Percentiles rank a stretch among this genome's conserved stretches.
Evolutionary conservation across 495 filamentous ascomycete species (phyloP).

Genomic region (Xanthoparmelia taractica): DNA sequence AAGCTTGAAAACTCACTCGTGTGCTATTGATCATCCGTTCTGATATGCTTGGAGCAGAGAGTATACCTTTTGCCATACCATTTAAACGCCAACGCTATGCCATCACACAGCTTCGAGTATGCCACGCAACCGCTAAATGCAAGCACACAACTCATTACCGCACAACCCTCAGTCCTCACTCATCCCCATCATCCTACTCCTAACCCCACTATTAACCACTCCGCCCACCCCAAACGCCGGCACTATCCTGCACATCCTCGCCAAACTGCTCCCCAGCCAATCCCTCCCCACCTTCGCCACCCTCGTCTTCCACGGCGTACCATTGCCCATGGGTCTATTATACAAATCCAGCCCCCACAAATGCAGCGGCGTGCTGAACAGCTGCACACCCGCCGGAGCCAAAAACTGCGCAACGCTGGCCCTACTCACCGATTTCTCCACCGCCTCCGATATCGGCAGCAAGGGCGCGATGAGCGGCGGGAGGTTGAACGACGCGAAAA

Average conservation of each 20-base stretch:
- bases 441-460: slow-evolving; percentile 34
- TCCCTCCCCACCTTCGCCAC: slow-evolving; percentile 60
- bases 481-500: slow-evolving; percentile 91
- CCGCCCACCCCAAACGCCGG: slow-evolving; percentile 92
- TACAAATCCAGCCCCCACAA: slow-evolving; percentile 83
- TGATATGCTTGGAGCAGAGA: background rate
- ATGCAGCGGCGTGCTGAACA: slow-evolving; percentile 80
- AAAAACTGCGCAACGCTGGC: slow-evolving; percentile 68
- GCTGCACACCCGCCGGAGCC: slow-evolving; percentile 72
- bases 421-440: slow-evolving; percentile 46
- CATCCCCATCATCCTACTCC: slow-evolving; percentile 49
- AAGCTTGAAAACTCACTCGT: background rate
- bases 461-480: slow-evolving; percentile 66
- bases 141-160: background rate
- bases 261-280: slow-evolving; percentile 67
- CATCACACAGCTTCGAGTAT: background rate
- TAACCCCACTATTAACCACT: slow-evolving; percentile 72
- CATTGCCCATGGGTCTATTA: slow-evolving; percentile 52
- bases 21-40: background rate
- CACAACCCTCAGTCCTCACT: slow-evolving; percentile 33
- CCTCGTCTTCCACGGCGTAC: slow-evolving; percentile 49
- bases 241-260: slow-evolving; percentile 83
- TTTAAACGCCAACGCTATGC: slow-evolving; percentile 14
- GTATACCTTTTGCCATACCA: background rate
- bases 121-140: slow-evolving; percentile 12